Conservation (phyloP, 768 basidiomycete genomes). For the Pleurotus djamor region DNA sequence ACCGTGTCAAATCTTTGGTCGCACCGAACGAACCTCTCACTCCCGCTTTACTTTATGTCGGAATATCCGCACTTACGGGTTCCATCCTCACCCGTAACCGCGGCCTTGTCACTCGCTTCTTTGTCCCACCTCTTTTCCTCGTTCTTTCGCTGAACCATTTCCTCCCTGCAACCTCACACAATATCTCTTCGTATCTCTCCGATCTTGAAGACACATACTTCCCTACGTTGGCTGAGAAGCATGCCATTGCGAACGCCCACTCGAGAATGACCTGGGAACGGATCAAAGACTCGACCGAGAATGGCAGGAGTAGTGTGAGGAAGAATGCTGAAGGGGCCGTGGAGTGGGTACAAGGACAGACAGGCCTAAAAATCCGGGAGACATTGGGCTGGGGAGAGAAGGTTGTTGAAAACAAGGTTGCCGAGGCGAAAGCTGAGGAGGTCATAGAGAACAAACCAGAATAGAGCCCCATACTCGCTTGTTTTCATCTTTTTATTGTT, state of each 20-base stretch:
- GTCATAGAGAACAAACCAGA: neutral
- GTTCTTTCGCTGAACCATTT: conserved; percentile 74
- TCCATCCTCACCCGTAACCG: conserved; percentile 86
- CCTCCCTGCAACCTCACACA: conserved; percentile 78
- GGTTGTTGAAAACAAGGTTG: conserved; percentile 13
- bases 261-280: conserved; percentile 56
- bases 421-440: neutral
- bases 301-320: conserved; percentile 41
- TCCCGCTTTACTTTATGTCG: conserved; percentile 89
- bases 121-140: conserved; percentile 77
- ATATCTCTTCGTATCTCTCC: conserved; percentile 63
- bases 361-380: conserved; percentile 72
- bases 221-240: conserved; percentile 67
- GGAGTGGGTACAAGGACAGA: conserved; percentile 59
- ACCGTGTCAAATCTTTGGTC: conserved; percentile 78
- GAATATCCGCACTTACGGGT: conserved; percentile 83
- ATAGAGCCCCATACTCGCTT: too few relatives aligned
- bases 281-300: conserved; percentile 47
- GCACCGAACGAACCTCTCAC: conserved; percentile 81
- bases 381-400: conserved; percentile 43
- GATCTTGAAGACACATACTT: conserved; percentile 70
- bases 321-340: conserved; percentile 44
- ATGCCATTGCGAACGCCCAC: conserved; percentile 63
- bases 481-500: too few relatives aligned
- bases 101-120: conserved; percentile 58